Base-by-base conservation (phyloP, 495 filamentous ascomycete species). In the Hypoxylon trugodes region DNA sequence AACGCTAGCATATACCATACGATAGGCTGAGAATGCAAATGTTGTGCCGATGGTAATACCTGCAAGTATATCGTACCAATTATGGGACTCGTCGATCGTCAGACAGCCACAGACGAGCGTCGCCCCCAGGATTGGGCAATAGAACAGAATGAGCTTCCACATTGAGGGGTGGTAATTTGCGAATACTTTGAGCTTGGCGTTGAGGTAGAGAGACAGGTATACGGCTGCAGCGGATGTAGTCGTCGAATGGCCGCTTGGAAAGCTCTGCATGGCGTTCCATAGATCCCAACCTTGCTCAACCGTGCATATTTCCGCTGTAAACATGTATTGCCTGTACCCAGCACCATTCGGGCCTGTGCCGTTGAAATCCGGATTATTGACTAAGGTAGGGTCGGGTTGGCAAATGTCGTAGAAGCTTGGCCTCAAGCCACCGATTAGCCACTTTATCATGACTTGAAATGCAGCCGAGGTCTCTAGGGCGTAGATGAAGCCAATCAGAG, bases 371-470 rank as follows among this genome's bases (percentile, higher is more conserved):
- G 73, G 45, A 6, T 49, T 21, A 5, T 51, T 69, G 2, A 60
- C 62, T 4, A 60, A 61, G 10, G 66, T 69, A 21, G 73, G 66
- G 24, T 70, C 71, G 0, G 82, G 82, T 56, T 79, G 68, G 66
- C 82, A 84, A 42, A 82, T 76, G 24, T 75, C 74, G 55, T 82
- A 75, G 73, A 85, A 85, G 53, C 82, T 78, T 2, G 83, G 82
- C 19, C 81, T 73, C 3, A 86, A 71, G 5, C 82, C 79, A 4
- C 79, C 76, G 35, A 87, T 77, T 16, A 82, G 75, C 65, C 78
- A 82, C 57, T 83, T 83, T 16, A 84, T 66, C 57, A 79, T 76
- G 41, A 85, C 76, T 50, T 86, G 83, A 63, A 85, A 84, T n/a
- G 82, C 76, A 8, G 80, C 73, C 0, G 81, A 82, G 10, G 72